Percentiles rank a stretch among this genome's conserved stretches.
Conservation (phyloP, 306 rosid species). For the Dalbergia oliveri region DNA sequence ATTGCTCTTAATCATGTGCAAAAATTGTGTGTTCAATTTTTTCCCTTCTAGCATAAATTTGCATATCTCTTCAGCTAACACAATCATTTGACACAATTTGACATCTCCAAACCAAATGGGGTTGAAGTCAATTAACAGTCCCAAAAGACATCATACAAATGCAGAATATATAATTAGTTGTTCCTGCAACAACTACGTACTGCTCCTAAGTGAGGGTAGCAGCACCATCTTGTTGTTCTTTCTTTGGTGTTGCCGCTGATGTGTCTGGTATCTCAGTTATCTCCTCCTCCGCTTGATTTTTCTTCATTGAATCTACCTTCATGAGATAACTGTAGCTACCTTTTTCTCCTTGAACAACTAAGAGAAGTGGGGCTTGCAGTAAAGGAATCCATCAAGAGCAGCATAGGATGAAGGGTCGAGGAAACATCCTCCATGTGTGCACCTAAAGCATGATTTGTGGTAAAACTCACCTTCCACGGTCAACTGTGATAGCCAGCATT, state of each 20-base stretch:
- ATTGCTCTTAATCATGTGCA: too few species aligned
- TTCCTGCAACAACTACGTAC: not conserved
- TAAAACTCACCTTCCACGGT: slow-evolving; percentile 73
- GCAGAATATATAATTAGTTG: too few species aligned
- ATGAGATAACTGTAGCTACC: slow-evolving; percentile 71
- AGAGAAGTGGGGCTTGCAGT: slow-evolving; percentile 84
- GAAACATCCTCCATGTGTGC: slow-evolving; percentile 75
- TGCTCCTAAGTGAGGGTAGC: slow-evolving; percentile 30
- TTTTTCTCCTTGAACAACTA: slow-evolving; percentile 84
- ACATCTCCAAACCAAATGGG: slow-evolving; percentile 28
- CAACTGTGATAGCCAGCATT: slow-evolving; percentile 50
- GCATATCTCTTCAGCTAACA: too few species aligned
- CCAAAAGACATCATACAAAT: too few species aligned
- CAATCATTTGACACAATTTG: too few species aligned
- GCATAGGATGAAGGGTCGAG: slow-evolving; percentile 72
- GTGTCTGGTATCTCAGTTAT: not conserved
- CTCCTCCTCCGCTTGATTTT: not conserved
- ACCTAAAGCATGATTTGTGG: slow-evolving; percentile 82
- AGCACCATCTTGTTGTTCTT: not conserved
- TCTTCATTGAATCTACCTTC: slow-evolving; percentile 68
- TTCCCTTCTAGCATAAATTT: too few species aligned
- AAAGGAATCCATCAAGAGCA: slow-evolving; percentile 74
- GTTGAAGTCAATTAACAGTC: not conserved
- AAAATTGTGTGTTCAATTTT: too few species aligned
- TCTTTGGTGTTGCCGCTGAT: slow-evolving; percentile 23